Conservation (phyloP, 2,329 filamentous ascomycete species). For the Diaporthe batatas region DNA sequence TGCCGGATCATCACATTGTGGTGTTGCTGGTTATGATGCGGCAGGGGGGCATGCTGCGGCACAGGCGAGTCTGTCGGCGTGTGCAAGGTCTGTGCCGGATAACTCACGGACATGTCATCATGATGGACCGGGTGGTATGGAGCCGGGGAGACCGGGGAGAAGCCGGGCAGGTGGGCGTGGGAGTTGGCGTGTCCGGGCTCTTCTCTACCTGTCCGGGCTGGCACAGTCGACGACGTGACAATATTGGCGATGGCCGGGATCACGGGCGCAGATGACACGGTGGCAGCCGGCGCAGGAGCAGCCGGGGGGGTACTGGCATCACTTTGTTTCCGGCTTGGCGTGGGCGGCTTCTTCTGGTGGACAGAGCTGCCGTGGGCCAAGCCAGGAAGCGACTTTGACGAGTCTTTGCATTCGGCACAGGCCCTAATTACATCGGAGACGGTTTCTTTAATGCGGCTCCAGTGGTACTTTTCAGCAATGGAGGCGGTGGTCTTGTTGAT, state of each 20-base stretch:
- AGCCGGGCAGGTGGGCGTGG: slow-evolving; percentile 45
- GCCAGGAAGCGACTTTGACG: slow-evolving; percentile 64
- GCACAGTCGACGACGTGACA: slow-evolving; percentile 14
- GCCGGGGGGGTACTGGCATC: slow-evolving; percentile 30
- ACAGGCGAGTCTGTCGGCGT: slow-evolving; percentile 47
- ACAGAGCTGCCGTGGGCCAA: slow-evolving; percentile 25
- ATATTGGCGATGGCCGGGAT: slow-evolving; percentile 42
- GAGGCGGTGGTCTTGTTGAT: slow-evolving; percentile 98
- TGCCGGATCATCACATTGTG: slow-evolving; percentile 31
- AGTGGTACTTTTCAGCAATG: slow-evolving; percentile 95
- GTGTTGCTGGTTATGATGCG: slow-evolving; percentile 13
- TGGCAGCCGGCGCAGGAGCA: slow-evolving; percentile 33
- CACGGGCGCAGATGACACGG: slow-evolving; percentile 45
- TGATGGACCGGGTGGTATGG: slow-evolving; percentile 62
- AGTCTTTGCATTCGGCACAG: slow-evolving; percentile 89
- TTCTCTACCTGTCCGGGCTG: slow-evolving; percentile 10
- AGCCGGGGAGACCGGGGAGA: slow-evolving; percentile 47
- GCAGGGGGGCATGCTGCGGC: slow-evolving; percentile 46
- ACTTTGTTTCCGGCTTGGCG: slow-evolving; percentile 35
- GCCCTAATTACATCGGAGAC: slow-evolving; percentile 95
- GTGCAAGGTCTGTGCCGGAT: slow-evolving; percentile 48
- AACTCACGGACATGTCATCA: slow-evolving; percentile 61
- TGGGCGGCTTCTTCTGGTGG: slow-evolving; percentile 35
- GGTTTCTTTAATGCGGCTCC: slow-evolving; percentile 98
- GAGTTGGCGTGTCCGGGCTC: slow-evolving; percentile 33